Evolutionary conservation across 371 early-diverging fungal species (phyloP).

Genomic region (Mucor velutinosus): DNA sequence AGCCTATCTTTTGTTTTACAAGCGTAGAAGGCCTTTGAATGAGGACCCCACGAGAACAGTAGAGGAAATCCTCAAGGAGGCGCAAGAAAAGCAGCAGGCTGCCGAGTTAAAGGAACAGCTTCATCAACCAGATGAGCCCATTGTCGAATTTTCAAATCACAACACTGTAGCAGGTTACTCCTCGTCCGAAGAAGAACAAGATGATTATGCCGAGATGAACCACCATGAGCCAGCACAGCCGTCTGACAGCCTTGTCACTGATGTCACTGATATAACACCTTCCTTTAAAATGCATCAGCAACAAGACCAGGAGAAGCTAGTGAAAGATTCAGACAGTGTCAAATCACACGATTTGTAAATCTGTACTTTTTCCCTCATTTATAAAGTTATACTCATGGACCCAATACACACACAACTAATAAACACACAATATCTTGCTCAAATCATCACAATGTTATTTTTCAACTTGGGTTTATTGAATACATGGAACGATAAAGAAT

Average conservation of each 20-base stretch:
- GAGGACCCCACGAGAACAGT: constrained; percentile 11
- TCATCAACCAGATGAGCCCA: neutral
- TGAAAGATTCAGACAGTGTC: neutral
- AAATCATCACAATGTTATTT: neutral
- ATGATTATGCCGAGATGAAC: neutral
- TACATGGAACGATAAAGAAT: constrained; percentile 3
- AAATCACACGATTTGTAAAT: neutral
- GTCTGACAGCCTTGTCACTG: neutral
- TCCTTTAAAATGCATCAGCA: neutral
- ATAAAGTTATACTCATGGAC: neutral
- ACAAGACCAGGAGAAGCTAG: neutral
- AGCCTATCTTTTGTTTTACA: constrained; percentile 89
- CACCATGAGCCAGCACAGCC: neutral
- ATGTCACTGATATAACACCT: neutral
- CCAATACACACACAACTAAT: neutral
- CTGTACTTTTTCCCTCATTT: neutral
- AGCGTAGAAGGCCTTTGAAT: constrained; percentile 47
- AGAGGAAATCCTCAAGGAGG: constrained; percentile 21
- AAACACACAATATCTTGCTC: neutral
- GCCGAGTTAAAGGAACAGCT: constrained; percentile 12
- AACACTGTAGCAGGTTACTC: neutral
- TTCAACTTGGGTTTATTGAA: constrained; percentile 15
- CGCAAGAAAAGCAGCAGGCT: constrained; percentile 30
- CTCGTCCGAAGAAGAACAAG: neutral
- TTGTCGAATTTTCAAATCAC: neutral